Base-by-base conservation (phyloP, 768 basidiomycete genomes). In the Pulveroboletus sp. region DNA sequence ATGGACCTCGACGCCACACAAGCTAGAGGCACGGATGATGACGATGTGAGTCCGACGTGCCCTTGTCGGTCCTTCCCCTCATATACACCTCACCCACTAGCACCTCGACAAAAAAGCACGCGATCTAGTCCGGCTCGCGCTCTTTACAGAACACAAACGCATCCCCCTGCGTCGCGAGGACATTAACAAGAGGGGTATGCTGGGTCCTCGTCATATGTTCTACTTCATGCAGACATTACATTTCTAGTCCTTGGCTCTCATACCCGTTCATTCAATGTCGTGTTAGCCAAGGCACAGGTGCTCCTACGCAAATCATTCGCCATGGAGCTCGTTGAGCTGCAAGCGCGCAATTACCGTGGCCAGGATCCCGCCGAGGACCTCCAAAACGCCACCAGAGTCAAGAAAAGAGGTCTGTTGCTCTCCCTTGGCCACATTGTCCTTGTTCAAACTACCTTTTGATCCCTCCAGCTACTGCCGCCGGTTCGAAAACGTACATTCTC, bases 291-390 rank as follows among this genome's bases (percentile, higher is more conserved):
- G 15, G 91, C 90, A 2, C 90, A 95, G 51, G 63, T 63, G 6
- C 80, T 80, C 7, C 71, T 96, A 5, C 70, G 71, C 13, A 73
- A 73, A 13, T 82, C 78, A 0, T 86, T 95, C 56, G 91, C 88
- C 3, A 82, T 93, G 82, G 89, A 95, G 58, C 76, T 96, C 8
- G 82, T 85, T 26, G 88, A 91, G 62, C 76, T 96, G 5, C 79
- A 82, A 40, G 71, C 81, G 0, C 79, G 83, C 21, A 80, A 62
- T 37, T 62, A 63, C 76, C 30, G 80, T 72, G 46, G 63, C 14
- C 66, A 73, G 33, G 68, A 62, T 38, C 32, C 53, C 5, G 66
- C 59, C 11, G 76, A 77, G 2, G 79, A 78, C 48, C 68, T 74
- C 8, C 69, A 76, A 54, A 76, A 72, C 33, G 75, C 76, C 14